These are phyloP conservation scores for Leptomonas pyrrhocoris DNA, from an alignment of 208 protist species.

Conservation along the genomic window DNA sequence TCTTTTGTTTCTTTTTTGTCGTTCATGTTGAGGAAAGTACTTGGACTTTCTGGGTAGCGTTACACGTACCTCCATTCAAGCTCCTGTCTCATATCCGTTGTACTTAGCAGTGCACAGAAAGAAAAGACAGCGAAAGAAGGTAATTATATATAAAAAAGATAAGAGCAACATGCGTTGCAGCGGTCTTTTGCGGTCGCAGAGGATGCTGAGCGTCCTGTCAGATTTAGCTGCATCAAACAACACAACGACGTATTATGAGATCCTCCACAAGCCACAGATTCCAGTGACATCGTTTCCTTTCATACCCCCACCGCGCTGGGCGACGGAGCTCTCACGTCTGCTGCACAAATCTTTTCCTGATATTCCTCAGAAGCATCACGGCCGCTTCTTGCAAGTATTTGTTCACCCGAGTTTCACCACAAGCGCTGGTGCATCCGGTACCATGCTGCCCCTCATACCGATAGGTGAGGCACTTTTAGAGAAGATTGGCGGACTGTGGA, in stretches of 20 bases:
- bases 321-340: constrained; percentile 72
- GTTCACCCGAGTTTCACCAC: constrained; percentile 88
- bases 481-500: constrained; percentile 43
- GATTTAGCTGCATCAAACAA: constrained; percentile 13
- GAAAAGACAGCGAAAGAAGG: background rate
- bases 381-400: constrained; percentile 75
- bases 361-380: constrained; percentile 44
- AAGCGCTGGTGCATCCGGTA: constrained; percentile 47
- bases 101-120: background rate
- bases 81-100: background rate
- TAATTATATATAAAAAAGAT: background rate
- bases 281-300: constrained; percentile 57
- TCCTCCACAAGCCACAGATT: constrained; percentile 49
- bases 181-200: background rate
- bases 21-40: background rate
- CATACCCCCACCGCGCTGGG: constrained; percentile 84
- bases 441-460: constrained; percentile 63
- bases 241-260: constrained; percentile 16
- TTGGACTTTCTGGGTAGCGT: background rate
- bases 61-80: background rate
- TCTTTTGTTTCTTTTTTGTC: constrained; percentile 11
- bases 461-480: constrained; percentile 68
- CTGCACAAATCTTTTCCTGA: constrained; percentile 73
- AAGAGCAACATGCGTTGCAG: constrained; percentile 17
- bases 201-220: constrained; percentile 27